Percentiles rank a stretch among this genome's conserved stretches.
These are phyloP conservation scores for Cymodocea nodosa DNA, from an alignment of 116 monocot species.

Conservation along the genomic window DNA sequence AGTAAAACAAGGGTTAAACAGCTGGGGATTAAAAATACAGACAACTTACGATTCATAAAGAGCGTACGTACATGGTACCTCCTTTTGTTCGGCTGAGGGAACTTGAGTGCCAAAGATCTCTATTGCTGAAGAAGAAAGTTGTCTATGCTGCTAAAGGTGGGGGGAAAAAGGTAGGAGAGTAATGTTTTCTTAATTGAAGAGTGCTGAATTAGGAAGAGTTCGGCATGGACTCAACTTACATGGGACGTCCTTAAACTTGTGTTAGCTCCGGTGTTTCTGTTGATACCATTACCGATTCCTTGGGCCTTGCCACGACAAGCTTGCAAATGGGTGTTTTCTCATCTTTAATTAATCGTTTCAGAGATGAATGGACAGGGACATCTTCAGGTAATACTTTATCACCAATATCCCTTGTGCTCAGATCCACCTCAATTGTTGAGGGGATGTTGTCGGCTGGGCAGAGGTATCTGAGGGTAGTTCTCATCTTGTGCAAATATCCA, in stretches of 20 bases:
- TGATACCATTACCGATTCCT: neutral
- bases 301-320: constrained; percentile 43
- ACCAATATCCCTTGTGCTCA: constrained; percentile 58
- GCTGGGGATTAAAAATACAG: too few species aligned
- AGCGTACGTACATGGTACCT: too few species aligned
- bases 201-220: too few species aligned
- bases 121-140: too few species aligned
- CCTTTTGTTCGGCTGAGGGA: too few species aligned
- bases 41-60: too few species aligned
- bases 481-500: constrained; percentile 73
- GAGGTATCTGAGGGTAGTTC: constrained; percentile 48
- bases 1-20: too few species aligned
- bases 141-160: too few species aligned
- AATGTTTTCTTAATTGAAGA: too few species aligned
- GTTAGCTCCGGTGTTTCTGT: neutral
- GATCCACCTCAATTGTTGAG: constrained; percentile 67
- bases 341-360: constrained; percentile 60
- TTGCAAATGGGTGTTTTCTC: constrained; percentile 50
- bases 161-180: too few species aligned
- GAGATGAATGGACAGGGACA: constrained; percentile 43
- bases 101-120: too few species aligned
- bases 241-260: neutral
- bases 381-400: constrained; percentile 49
- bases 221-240: neutral
- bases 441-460: constrained; percentile 69